These are phyloP conservation scores for Rutstroemia sp. DNA, from an alignment of 2,329 filamentous ascomycete genomes.

Conservation along the genomic window DNA sequence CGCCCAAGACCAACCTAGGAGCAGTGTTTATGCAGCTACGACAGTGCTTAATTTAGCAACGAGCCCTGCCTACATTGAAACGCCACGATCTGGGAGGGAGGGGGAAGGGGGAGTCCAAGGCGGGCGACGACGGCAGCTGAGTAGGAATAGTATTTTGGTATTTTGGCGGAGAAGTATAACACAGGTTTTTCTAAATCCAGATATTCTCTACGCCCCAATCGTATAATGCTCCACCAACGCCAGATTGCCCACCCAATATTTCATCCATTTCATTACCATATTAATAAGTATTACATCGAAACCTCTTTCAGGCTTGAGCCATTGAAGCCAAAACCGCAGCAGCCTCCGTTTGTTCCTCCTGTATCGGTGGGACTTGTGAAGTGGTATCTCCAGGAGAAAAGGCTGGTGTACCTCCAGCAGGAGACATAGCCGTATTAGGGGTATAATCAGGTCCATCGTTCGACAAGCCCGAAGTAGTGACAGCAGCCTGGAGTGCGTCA, in stretches of 20 bases:
- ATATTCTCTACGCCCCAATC: neutral
- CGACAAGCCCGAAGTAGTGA: neutral
- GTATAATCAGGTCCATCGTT: slow-evolving; percentile 4
- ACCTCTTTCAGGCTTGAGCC: slow-evolving; percentile 16
- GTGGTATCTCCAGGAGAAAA: slow-evolving; percentile 3
- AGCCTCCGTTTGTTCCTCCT: slow-evolving; percentile 22
- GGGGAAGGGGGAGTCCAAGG: too few relatives aligned
- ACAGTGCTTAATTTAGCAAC: too few relatives aligned
- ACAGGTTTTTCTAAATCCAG: neutral
- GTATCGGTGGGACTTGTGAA: slow-evolving; percentile 11
- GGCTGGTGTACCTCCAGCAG: slow-evolving; percentile 1
- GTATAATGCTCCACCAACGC: neutral
- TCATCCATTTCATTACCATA: neutral
- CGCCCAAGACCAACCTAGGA: too few relatives aligned
- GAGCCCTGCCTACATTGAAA: too few relatives aligned
- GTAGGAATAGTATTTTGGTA: neutral
- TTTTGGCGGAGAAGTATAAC: neutral
- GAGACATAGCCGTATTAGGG: slow-evolving; percentile 11
- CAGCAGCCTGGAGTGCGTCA: slow-evolving; percentile 15
- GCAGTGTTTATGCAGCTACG: too few relatives aligned
- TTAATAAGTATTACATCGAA: neutral
- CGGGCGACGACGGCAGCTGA: too few relatives aligned
- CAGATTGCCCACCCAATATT: neutral
- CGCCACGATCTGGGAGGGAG: too few relatives aligned
- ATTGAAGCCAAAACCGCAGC: slow-evolving; percentile 24